Evolutionary conservation across 2,329 filamentous ascomycete genomes (phyloP).

Genomic region (Ambrosiella beaveri): DNA sequence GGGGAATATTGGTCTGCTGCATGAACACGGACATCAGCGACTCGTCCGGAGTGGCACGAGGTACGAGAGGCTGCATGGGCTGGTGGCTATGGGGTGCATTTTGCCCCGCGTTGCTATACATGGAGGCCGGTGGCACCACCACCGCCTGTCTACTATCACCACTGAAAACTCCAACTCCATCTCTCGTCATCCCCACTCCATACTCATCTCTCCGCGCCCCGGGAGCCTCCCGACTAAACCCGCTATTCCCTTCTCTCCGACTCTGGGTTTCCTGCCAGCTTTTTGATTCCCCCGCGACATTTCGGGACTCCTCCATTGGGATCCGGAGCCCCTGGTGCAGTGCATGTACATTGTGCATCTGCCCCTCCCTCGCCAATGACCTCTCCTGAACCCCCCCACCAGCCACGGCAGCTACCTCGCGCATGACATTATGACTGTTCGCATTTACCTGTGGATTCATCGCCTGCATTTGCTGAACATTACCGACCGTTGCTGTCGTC

Average conservation of each 20-base stretch:
- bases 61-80: background rate
- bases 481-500: background rate
- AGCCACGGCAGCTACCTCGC: background rate
- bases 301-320: no score
- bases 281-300: no score
- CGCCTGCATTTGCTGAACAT: background rate
- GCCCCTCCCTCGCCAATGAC: background rate
- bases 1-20: constrained; percentile 3
- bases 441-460: constrained; percentile 5
- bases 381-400: background rate
- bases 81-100: background rate
- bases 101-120: no score
- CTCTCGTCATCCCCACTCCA: no score
- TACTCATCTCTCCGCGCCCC: no score
- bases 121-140: no score
- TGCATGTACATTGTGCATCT: background rate
- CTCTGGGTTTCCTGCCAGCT: no score
- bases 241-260: no score
- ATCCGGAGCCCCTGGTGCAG: background rate
- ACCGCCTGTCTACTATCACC: no score
- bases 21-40: background rate
- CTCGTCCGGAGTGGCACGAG: constrained; percentile 1
- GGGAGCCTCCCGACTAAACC: no score
- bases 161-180: no score
- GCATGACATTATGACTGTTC: background rate